phyloP scores from a whole-genome alignment of 192 early-diverging fungal genomes.

The Coemansia sp. region DNA sequence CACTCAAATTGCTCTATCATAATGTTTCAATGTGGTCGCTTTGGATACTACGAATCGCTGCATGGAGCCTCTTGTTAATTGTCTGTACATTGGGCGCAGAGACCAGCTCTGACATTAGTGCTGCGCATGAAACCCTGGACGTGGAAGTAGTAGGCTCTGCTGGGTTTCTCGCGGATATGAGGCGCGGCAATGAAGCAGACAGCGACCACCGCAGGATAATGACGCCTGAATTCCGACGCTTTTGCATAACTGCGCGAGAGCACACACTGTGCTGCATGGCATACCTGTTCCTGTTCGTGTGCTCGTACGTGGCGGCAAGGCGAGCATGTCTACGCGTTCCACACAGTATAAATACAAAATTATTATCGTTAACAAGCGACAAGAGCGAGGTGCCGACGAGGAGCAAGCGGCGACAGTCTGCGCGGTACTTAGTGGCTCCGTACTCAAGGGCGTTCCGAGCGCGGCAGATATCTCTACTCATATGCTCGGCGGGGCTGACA shows the following conservation, averaged over 20 bases:
- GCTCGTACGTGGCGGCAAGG: conserved; percentile 31
- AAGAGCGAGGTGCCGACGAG: neutral
- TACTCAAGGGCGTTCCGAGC: conserved; percentile 42
- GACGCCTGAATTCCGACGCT: conserved; percentile 50
- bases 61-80: neutral
- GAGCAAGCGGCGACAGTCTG: neutral
- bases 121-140: neutral
- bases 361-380: neutral
- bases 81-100: conserved; percentile 3
- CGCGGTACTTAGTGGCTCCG: conserved; percentile 29
- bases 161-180: conserved; percentile 47
- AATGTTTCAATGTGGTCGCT: conserved; percentile 25
- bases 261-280: conserved; percentile 42
- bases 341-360: neutral
- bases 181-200: conserved; percentile 42
- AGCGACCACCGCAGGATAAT: conserved; percentile 55
- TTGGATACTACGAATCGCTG: conserved; percentile 10
- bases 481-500: conserved; percentile 36
- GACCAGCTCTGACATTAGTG: neutral
- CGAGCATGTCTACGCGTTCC: conserved; percentile 25
- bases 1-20: neutral
- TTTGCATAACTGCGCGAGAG: conserved; percentile 48
- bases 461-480: conserved; percentile 40
- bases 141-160: neutral
- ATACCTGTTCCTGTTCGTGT: conserved; percentile 34